Percentiles rank a stretch among this genome's conserved stretches.
These are phyloP conservation scores for Breynia disticha DNA, from an alignment of 441 rosid genomes.

Conservation along the genomic window DNA sequence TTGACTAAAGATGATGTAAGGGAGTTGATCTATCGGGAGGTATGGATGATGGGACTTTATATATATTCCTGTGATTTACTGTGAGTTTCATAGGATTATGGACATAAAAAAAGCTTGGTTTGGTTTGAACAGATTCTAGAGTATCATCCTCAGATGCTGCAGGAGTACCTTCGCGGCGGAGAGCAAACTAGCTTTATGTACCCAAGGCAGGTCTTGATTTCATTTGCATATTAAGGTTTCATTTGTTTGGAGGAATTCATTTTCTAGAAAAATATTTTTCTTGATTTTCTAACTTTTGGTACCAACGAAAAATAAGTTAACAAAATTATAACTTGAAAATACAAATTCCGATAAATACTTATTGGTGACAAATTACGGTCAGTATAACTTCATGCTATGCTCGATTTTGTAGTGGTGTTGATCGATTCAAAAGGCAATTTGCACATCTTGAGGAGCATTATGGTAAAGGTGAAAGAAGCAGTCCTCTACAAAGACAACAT, in stretches of 20 bases:
- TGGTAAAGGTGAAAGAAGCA: conserved; percentile 64
- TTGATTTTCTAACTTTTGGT: too few relatives aligned
- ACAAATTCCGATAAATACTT: too few relatives aligned
- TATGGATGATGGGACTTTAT: conserved; percentile 20
- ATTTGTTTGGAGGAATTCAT: too few relatives aligned
- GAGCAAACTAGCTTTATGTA: conserved; percentile 97
- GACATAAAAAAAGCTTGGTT: conserved; percentile 12
- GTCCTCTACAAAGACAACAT: conserved; percentile 82
- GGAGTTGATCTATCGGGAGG: conserved; percentile 96
- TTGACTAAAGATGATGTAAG: conserved; percentile 89
- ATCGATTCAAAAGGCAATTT: conserved; percentile 92
- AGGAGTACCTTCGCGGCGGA: conserved; percentile 90
- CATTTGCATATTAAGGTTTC: neutral
- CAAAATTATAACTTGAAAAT: too few relatives aligned
- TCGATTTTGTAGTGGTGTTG: conserved; percentile 65
- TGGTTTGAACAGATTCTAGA: conserved; percentile 62
- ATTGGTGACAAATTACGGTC: too few relatives aligned
- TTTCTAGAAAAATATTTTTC: too few relatives aligned
- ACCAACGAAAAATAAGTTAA: too few relatives aligned
- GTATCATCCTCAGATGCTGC: conserved; percentile 98
- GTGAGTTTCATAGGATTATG: conserved; percentile 6
- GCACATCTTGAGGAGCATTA: conserved; percentile 93
- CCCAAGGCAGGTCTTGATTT: conserved; percentile 83
- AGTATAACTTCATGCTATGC: conserved; percentile 1
- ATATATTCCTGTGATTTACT: conserved; percentile 9